phyloP scores from a whole-genome alignment of 768 basidiomycete genomes.

The Ramaria rubella region DNA sequence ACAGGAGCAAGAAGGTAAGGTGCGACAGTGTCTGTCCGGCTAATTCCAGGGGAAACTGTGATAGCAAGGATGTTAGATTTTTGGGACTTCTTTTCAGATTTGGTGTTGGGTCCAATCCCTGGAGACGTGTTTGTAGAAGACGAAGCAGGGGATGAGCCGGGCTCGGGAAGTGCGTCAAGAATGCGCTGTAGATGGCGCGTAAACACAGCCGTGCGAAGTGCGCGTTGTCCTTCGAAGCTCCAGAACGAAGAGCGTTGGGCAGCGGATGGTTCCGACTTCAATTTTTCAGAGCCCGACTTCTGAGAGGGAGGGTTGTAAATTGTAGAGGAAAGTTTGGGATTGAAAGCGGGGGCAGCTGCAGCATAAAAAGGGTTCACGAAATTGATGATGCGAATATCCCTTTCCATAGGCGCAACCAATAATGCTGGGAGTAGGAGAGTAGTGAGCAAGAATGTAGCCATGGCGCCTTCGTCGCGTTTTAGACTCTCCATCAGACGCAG shows the following conservation, averaged over 20 bases:
- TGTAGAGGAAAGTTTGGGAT: slow-evolving; percentile 26
- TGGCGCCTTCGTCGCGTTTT: slow-evolving; percentile 41
- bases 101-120: slow-evolving; percentile 14
- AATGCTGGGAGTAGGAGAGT: slow-evolving; percentile 76
- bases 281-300: slow-evolving; percentile 13
- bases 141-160: slow-evolving; percentile 36
- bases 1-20: slow-evolving; percentile 26
- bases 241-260: slow-evolving; percentile 35
- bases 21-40: slow-evolving; percentile 61
- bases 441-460: slow-evolving; percentile 71
- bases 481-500: slow-evolving; percentile 27
- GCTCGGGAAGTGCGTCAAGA: slow-evolving; percentile 69
- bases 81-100: slow-evolving; percentile 35
- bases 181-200: slow-evolving; percentile 80
- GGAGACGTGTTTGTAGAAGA: slow-evolving; percentile 26
- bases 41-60: slow-evolving; percentile 70
- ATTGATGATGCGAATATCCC: slow-evolving; percentile 85
- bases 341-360: slow-evolving; percentile 52
- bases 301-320: slow-evolving; percentile 12
- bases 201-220: slow-evolving; percentile 55
- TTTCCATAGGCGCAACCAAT: slow-evolving; percentile 76
- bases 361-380: slow-evolving; percentile 88
- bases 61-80: slow-evolving; percentile 72
- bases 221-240: slow-evolving; percentile 51
- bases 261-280: background rate